A percentile compares a stretch with the other conserved stretches of the same genome.
Evolutionary conservation across 108 stramenopile species (phyloP).

Genomic region (Asterionellopsis glacialis): DNA sequence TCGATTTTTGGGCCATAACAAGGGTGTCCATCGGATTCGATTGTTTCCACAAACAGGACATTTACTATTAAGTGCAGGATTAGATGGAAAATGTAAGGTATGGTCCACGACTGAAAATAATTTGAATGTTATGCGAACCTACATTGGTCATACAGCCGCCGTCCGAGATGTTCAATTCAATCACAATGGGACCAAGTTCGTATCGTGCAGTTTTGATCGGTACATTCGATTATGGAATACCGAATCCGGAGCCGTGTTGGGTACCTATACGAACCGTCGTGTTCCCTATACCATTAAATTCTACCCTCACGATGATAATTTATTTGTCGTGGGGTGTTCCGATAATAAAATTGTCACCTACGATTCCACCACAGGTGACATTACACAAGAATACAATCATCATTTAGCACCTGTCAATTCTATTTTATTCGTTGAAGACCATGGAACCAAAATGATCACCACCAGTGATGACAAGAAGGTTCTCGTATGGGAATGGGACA

Average conservation of each 20-base stretch:
- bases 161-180: conserved; percentile 94
- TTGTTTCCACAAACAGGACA: conserved; percentile 96
- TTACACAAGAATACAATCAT: conserved; percentile 99
- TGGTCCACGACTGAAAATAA: conserved; percentile 68
- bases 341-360: conserved; percentile 95
- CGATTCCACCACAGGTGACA: conserved; percentile 84
- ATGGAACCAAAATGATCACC: conserved; percentile 86
- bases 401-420: conserved; percentile 97
- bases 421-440: conserved; percentile 93
- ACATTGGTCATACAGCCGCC: conserved; percentile 90
- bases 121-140: conserved; percentile 85
- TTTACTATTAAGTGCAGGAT: conserved; percentile 90
- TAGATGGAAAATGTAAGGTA: conserved; percentile 93
- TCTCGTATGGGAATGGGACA: conserved; percentile 98
- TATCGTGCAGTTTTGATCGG: conserved; percentile 91
- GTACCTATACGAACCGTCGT: conserved; percentile 90
- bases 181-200: conserved; percentile 81
- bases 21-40: conserved; percentile 96
- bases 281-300: conserved; percentile 92
- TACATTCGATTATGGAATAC: conserved; percentile 94
- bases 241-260: conserved; percentile 86
- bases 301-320: conserved; percentile 93
- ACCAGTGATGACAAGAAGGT: conserved; percentile 98
- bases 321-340: conserved; percentile 93
- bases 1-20: conserved; percentile 86